These are phyloP conservation scores for Cunninghamia lanceolata DNA, from an alignment of 75 land plant species.

Conservation along the genomic window DNA sequence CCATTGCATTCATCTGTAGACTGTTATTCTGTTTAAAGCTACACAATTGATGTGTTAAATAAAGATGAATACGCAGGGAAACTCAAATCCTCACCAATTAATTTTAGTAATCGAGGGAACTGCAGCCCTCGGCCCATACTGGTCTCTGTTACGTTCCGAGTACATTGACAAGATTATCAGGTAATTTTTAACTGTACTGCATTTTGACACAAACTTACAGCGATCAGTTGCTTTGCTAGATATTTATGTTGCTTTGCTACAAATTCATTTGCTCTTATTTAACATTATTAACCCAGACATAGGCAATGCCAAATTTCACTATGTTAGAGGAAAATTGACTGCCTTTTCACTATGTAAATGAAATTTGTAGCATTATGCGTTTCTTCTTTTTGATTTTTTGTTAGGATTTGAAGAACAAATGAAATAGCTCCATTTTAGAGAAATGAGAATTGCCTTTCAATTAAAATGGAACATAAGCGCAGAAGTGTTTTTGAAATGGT, in stretches of 20 bases:
- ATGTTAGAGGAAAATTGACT: not conserved
- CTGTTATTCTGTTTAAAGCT: not conserved
- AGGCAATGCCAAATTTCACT: not conserved
- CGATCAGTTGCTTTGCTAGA: not conserved
- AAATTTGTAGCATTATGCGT: not conserved
- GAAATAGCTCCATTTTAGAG: too few relatives aligned
- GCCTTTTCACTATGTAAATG: too few relatives aligned
- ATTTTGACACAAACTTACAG: not conserved
- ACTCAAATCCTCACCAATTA: constrained; percentile 39
- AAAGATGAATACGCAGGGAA: not conserved
- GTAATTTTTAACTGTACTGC: constrained; percentile 17
- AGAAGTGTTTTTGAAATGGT: too few relatives aligned
- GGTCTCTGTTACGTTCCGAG: constrained; percentile 61
- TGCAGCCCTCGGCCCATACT: constrained; percentile 71
- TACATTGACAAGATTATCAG: constrained; percentile 90
- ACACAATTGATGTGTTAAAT: not conserved
- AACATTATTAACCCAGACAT: not conserved
- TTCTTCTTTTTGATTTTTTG: not conserved
- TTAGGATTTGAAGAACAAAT: too few relatives aligned
- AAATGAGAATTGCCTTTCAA: not conserved
- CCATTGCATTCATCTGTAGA: not conserved
- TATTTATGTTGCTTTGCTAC: not conserved
- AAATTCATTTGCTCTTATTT: not conserved
- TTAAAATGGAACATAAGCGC: not conserved
- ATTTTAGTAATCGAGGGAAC: constrained; percentile 81